phyloP scores from a whole-genome alignment of 1,139 yeast genomes.

The Candida gigantensis region DNA sequence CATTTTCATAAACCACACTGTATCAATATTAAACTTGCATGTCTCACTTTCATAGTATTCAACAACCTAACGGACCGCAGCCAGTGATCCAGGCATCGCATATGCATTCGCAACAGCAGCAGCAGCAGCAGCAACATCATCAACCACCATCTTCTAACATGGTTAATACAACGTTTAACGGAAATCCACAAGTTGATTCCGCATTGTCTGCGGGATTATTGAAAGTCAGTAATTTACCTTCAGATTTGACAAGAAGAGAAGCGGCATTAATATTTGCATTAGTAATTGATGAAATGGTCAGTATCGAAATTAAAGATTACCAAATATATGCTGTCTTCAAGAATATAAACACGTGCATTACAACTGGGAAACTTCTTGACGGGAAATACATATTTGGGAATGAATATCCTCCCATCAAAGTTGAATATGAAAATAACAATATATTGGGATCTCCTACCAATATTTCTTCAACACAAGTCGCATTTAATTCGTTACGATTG shows the following conservation, averaged over 20 bases:
- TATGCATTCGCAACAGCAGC: slow-evolving; percentile 5
- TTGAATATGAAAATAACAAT: slow-evolving; percentile 46
- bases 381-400: slow-evolving; percentile 66
- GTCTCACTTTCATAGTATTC: slow-evolving; percentile 22
- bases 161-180: slow-evolving; percentile 1
- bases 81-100: slow-evolving; percentile 7
- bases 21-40: not conserved
- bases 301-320: slow-evolving; percentile 55
- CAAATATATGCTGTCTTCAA: slow-evolving; percentile 65
- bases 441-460: slow-evolving; percentile 16
- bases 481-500: slow-evolving; percentile 22
- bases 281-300: slow-evolving; percentile 66
- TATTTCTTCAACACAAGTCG: slow-evolving; percentile 20
- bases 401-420: slow-evolving; percentile 51
- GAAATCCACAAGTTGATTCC: slow-evolving; percentile 6
- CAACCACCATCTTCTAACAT: slow-evolving; percentile 3
- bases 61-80: slow-evolving; percentile 16
- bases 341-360: slow-evolving; percentile 63
- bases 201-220: slow-evolving; percentile 12
- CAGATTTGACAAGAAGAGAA: slow-evolving; percentile 74
- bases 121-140: slow-evolving; percentile 9
- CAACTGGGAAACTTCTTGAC: slow-evolving; percentile 71
- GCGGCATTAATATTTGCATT: slow-evolving; percentile 76
- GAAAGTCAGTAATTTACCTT: slow-evolving; percentile 48
- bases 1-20: too few species aligned